Conservation (phyloP, 495 filamentous ascomycete genomes). For the Beverwykella pulmonaria region DNA sequence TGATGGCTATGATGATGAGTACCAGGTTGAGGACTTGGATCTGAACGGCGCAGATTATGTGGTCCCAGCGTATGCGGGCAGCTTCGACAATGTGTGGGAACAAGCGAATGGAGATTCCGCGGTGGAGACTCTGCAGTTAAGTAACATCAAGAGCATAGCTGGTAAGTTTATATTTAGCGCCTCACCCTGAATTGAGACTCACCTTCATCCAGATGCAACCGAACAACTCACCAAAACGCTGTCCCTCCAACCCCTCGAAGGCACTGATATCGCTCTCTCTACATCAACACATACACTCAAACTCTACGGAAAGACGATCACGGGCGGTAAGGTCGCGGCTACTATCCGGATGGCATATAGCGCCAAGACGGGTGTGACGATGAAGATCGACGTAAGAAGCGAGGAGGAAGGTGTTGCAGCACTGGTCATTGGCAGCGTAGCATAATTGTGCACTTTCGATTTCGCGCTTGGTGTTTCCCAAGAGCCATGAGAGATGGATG, state of each 20-base stretch:
- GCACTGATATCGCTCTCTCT: constrained; percentile 84
- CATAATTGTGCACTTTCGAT: constrained; percentile 53
- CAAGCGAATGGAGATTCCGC: constrained; percentile 89
- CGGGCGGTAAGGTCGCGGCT: constrained; percentile 84
- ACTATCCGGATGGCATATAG: constrained; percentile 92
- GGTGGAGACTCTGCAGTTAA: constrained; percentile 87
- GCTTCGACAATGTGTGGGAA: constrained; percentile 97
- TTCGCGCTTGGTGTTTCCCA: neutral
- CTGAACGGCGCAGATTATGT: constrained; percentile 91
- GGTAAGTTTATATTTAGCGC: constrained; percentile 60
- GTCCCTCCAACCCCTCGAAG: constrained; percentile 90
- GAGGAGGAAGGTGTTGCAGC: constrained; percentile 92
- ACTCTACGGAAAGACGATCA: constrained; percentile 93
- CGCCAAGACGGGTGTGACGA: constrained; percentile 87
- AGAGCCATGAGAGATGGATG: neutral
- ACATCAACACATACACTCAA: constrained; percentile 92
- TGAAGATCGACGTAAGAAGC: constrained; percentile 85
- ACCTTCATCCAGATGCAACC: constrained; percentile 73
- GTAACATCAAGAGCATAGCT: constrained; percentile 85
- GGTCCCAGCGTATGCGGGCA: constrained; percentile 87
- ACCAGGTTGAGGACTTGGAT: constrained; percentile 93
- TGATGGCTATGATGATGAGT: constrained; percentile 93
- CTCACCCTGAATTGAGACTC: constrained; percentile 38
- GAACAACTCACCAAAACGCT: constrained; percentile 85
- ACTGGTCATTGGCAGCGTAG: constrained; percentile 80